Conservation (phyloP, 768 basidiomycete genomes). For the Pisolithus marmoratus region DNA sequence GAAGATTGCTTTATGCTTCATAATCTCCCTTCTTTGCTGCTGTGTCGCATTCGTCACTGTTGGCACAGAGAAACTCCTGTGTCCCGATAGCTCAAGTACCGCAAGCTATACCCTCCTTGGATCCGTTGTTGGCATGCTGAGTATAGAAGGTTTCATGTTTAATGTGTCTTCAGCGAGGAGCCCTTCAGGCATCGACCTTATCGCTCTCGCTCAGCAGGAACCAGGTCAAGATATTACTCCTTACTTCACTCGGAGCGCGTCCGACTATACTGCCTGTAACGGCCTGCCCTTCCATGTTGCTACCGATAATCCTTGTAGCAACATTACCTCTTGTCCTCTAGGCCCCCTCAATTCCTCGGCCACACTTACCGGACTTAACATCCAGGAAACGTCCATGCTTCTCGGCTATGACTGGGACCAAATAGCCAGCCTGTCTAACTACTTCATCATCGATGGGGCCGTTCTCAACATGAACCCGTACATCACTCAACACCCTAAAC, state of each 20-base stretch:
- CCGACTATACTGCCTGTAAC: conserved; percentile 61
- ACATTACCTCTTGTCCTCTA: conserved; percentile 59
- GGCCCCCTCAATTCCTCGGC: conserved; percentile 48
- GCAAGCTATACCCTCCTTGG: conserved; percentile 51
- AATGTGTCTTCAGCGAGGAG: conserved; percentile 55
- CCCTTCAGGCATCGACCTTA: conserved; percentile 51
- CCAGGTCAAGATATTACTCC: conserved; percentile 91
- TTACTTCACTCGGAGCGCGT: conserved; percentile 65
- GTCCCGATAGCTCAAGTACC: conserved; percentile 52
- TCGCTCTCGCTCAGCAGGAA: conserved; percentile 42
- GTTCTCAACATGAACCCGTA: conserved; percentile 94
- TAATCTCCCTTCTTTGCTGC: conserved; percentile 74
- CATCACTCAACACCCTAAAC: conserved; percentile 59
- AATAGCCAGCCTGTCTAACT: conserved; percentile 63
- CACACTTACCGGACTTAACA: conserved; percentile 54
- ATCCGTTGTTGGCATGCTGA: conserved; percentile 55
- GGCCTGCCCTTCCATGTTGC: conserved; percentile 64
- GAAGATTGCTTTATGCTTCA: conserved; percentile 89
- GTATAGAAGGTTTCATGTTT: conserved; percentile 71
- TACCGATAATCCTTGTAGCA: conserved; percentile 65
- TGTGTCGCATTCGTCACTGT: conserved; percentile 89
- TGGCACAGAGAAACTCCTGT: conserved; percentile 88
- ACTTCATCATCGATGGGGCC: conserved; percentile 86
- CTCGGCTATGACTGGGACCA: conserved; percentile 93
- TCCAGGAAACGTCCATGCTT: conserved; percentile 59